Conservation (phyloP, 1,284 basidiomycete species). For the Ustilago hordei region DNA sequence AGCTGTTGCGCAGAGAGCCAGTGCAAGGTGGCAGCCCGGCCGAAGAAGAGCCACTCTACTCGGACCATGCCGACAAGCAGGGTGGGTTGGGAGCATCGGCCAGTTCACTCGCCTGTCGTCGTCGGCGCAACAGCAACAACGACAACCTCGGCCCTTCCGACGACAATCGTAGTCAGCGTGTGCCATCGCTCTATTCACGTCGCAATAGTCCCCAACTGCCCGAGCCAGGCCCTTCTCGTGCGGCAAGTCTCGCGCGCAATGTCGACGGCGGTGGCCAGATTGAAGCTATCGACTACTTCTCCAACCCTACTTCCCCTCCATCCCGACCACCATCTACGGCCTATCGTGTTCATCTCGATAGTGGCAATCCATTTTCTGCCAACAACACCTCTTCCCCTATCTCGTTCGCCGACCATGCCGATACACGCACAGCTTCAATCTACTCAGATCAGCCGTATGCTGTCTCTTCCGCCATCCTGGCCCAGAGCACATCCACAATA, state of each 20-base stretch:
- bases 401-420: slow-evolving; percentile 20
- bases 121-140: slow-evolving; percentile 19
- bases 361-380: slow-evolving; percentile 33
- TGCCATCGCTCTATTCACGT: slow-evolving; percentile 47
- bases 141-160: slow-evolving; percentile 15
- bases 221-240: slow-evolving; percentile 34
- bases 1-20: slow-evolving; percentile 57
- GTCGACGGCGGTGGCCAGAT: slow-evolving; percentile 9
- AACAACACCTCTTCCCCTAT: slow-evolving; percentile 20
- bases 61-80: slow-evolving; percentile 19
- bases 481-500: slow-evolving; percentile 28
- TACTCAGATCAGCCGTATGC: slow-evolving; percentile 28
- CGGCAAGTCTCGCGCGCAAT: slow-evolving; percentile 28
- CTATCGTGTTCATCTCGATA: slow-evolving; percentile 46
- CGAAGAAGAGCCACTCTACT: slow-evolving; percentile 21
- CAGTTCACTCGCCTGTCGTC: slow-evolving; percentile 29
- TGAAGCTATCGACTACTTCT: slow-evolving; percentile 38
- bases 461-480: slow-evolving; percentile 10
- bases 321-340: slow-evolving; percentile 16
- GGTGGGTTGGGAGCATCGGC: slow-evolving; percentile 1
- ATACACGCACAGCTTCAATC: background rate
- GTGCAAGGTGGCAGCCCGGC: slow-evolving; percentile 28
- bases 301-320: slow-evolving; percentile 9
- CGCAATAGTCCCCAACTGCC: slow-evolving; percentile 48
- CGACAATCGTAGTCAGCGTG: slow-evolving; percentile 29